phyloP scores from a whole-genome alignment of 352 stramenopile genomes.

The Pythium vanterpoolii region DNA sequence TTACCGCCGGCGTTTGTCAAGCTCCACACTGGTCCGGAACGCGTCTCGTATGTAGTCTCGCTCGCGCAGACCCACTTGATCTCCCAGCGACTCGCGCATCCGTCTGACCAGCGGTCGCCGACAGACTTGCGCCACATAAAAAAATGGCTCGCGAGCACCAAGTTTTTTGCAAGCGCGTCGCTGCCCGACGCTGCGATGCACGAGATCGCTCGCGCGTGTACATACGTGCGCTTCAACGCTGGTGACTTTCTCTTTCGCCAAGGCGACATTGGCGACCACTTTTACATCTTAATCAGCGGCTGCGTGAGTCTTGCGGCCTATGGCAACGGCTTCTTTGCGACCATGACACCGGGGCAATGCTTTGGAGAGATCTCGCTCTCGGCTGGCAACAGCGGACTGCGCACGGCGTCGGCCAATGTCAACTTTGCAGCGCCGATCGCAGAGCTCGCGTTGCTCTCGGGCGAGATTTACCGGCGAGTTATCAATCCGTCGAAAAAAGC shows the following conservation, averaged over 20 bases:
- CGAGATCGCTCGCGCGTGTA: slow-evolving; percentile 47
- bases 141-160: slow-evolving; percentile 59
- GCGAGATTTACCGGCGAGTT: slow-evolving; percentile 58
- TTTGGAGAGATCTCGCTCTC: slow-evolving; percentile 79
- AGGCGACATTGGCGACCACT: slow-evolving; percentile 59
- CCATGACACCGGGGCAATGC: slow-evolving; percentile 55
- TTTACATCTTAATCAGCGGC: slow-evolving; percentile 71
- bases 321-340: slow-evolving; percentile 64
- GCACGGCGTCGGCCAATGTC: slow-evolving; percentile 61
- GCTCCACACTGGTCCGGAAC: slow-evolving; percentile 35
- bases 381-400: slow-evolving; percentile 35
- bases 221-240: slow-evolving; percentile 35
- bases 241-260: slow-evolving; percentile 74
- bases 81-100: slow-evolving; percentile 34
- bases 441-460: slow-evolving; percentile 53
- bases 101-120: slow-evolving; percentile 32
- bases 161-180: slow-evolving; percentile 58
- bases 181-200: slow-evolving; percentile 49
- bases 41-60: slow-evolving; percentile 32
- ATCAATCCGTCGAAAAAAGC: slow-evolving; percentile 77
- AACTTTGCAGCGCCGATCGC: slow-evolving; percentile 46
- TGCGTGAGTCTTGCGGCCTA: slow-evolving; percentile 62
- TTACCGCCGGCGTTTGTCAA: slow-evolving; percentile 35
- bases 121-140: slow-evolving; percentile 55
- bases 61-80: slow-evolving; percentile 34